Evolutionary conservation across 805 yeast genomes (phyloP).

Genomic region (Lachancea kluyveri): DNA sequence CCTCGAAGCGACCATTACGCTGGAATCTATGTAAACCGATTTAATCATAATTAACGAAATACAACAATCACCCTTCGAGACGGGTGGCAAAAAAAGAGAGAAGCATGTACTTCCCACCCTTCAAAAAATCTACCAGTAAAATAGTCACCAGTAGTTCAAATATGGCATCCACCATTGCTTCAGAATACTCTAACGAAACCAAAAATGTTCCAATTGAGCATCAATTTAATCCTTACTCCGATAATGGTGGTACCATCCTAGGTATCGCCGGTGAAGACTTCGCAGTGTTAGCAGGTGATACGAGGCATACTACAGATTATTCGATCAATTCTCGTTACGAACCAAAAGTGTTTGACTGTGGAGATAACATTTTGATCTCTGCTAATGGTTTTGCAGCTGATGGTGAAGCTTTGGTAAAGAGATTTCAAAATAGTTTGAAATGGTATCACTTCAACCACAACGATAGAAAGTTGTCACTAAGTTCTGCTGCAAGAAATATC

Average conservation of each 20-base stretch:
- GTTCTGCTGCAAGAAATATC: conserved; percentile 81
- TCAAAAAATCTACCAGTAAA: conserved; percentile 1
- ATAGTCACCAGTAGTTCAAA: not conserved
- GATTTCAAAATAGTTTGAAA: conserved; percentile 57
- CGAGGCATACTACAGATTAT: conserved; percentile 94
- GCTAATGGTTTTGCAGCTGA: conserved; percentile 98
- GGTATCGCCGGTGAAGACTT: conserved; percentile 98
- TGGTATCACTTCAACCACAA: conserved; percentile 94
- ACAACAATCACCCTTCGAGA: no score
- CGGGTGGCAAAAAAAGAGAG: conserved; percentile 17
- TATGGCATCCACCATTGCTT: conserved; percentile 43
- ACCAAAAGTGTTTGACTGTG: conserved; percentile 83
- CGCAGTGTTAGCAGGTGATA: conserved; percentile 95
- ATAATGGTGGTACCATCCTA: conserved; percentile 93
- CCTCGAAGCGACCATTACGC: no score
- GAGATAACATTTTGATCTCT: conserved; percentile 79
- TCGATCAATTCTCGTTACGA: conserved; percentile 89
- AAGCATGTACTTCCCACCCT: not conserved
- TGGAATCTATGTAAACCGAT: no score
- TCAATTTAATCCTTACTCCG: conserved; percentile 86
- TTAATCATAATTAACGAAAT: no score
- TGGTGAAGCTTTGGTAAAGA: conserved; percentile 75
- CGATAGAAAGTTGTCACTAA: conserved; percentile 54
- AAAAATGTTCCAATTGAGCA: conserved; percentile 73
- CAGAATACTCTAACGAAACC: conserved; percentile 58